A percentile compares a stretch with the other conserved stretches of the same genome.
phyloP scores from a whole-genome alignment of 495 filamentous ascomycete species.

The Aspergillus ostianus region DNA sequence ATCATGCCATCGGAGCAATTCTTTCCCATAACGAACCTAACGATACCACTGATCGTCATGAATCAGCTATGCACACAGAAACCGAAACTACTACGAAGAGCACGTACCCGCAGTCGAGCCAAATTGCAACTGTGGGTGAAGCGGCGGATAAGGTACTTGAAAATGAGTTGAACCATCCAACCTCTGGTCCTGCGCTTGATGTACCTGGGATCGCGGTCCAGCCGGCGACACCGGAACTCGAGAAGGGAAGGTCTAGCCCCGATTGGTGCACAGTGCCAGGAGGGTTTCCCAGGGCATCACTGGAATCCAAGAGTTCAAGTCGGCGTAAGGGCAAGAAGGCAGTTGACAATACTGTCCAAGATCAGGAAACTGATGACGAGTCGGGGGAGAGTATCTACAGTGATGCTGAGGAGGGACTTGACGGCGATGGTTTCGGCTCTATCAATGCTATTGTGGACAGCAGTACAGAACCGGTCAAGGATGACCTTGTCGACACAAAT shows the following conservation, averaged over 20 bases:
- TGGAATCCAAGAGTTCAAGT: conserved; percentile 15
- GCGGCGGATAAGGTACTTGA: background rate
- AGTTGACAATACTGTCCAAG: conserved; percentile 15
- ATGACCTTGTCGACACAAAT: background rate
- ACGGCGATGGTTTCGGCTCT: conserved; percentile 76
- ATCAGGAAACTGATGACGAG: conserved; percentile 47
- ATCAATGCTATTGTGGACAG: conserved; percentile 77
- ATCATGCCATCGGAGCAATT: conserved; percentile 61
- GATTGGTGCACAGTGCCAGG: conserved; percentile 37
- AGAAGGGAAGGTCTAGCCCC: conserved; percentile 34
- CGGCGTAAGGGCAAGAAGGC: background rate
- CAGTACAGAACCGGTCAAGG: background rate
- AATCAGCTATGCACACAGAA: background rate
- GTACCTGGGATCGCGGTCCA: conserved; percentile 49
- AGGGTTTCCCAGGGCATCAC: conserved; percentile 32
- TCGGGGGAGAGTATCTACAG: conserved; percentile 73
- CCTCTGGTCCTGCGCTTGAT: conserved; percentile 13
- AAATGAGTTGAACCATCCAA: background rate
- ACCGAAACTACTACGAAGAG: background rate
- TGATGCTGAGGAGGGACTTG: conserved; percentile 80
- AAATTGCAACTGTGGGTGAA: background rate
- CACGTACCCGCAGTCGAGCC: background rate
- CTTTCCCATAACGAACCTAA: conserved; percentile 36
- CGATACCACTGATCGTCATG: background rate
- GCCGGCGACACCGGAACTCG: conserved; percentile 45